Base-by-base conservation (phyloP, 2,329 filamentous ascomycete species). In the Verticillium zaregamsianum region DNA sequence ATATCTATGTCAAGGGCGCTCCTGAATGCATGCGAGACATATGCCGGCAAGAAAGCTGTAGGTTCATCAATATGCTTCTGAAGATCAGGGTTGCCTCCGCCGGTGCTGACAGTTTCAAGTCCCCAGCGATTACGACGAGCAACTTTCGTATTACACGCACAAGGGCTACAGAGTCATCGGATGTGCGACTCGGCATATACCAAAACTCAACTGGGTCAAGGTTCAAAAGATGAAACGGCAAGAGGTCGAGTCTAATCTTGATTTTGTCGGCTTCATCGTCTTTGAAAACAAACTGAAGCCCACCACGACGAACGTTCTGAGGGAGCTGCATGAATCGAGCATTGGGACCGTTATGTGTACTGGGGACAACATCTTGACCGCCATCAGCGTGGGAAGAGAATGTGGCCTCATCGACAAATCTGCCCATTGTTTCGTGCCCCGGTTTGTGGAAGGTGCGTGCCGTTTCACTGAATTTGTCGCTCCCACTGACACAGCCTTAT, bases 261-360 rank as follows among this genome's bases (percentile, higher is more conserved):
- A 94, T 55, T 98, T 99, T 71, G 84, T 93, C 39, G 95, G 95
- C 5, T 99, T 99, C 77, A 98, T 99, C 71, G 90, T 99, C 60
- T 99, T 99, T 69, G 95, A 99, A 77, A 99, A 99, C 78, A 99
- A 99, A 77, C 80, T 99, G 64, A 99, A 99, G 74, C 89, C 91
- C 1, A 93, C 86, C 23, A 97, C 94, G 0, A 84, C 91, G 1
- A 84, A 83, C 1, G 90, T 97, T 37, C 86, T 99, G 31, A 84
- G 90, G 61, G 93, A 98, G 76, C 83, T 99, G 3, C 83, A 86
- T 35, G 82, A 89, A 59, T 94, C 96, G 8, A 90, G 90, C 61
- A 97, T 99, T 67, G 87, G 92, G 39, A 90, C 90, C 32, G 88
- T 97, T 59, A 99, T 99, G 95, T 96, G 96, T 65, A 99, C 95